phyloP scores from a whole-genome alignment of 352 stramenopile species.

The Albugo laibachii region DNA sequence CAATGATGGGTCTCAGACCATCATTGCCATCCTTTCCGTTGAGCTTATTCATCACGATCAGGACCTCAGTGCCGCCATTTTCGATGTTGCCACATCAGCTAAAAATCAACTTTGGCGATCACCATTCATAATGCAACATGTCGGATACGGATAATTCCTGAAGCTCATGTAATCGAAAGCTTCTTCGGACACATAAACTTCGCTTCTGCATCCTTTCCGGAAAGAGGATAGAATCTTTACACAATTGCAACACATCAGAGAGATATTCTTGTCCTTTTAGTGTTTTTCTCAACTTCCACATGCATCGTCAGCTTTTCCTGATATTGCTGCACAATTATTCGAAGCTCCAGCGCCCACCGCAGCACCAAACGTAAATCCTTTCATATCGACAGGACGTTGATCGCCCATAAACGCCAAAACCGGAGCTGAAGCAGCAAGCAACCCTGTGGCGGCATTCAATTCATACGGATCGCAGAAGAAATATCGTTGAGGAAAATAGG shows the following conservation, averaged over 20 bases:
- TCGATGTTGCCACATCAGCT: no score
- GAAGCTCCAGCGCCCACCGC: constrained; percentile 38
- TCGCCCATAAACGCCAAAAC: constrained; percentile 53
- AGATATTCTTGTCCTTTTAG: constrained; percentile 22
- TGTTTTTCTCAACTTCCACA: constrained; percentile 28
- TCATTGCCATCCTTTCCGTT: no score
- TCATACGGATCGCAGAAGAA: constrained; percentile 84
- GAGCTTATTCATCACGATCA: no score
- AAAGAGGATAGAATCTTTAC: constrained; percentile 19
- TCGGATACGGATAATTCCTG: constrained; percentile 92
- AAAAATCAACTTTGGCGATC: no score
- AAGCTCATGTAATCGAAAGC: constrained; percentile 88
- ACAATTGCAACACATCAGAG: constrained; percentile 24
- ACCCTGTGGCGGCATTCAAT: constrained; percentile 81
- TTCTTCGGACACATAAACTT: constrained; percentile 47
- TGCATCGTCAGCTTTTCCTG: constrained; percentile 30
- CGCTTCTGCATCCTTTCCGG: constrained; percentile 19
- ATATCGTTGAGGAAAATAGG: constrained; percentile 68
- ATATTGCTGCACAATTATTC: constrained; percentile 63
- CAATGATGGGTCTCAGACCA: no score
- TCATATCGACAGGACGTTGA: constrained; percentile 36
- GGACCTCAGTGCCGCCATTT: no score
- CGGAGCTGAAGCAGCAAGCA: constrained; percentile 83
- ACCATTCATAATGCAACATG: constrained; percentile 86
- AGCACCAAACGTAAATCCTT: constrained; percentile 28